Evolutionary conservation across 352 stramenopile genomes (phyloP).

Genomic region (Pythium guiyangense): DNA sequence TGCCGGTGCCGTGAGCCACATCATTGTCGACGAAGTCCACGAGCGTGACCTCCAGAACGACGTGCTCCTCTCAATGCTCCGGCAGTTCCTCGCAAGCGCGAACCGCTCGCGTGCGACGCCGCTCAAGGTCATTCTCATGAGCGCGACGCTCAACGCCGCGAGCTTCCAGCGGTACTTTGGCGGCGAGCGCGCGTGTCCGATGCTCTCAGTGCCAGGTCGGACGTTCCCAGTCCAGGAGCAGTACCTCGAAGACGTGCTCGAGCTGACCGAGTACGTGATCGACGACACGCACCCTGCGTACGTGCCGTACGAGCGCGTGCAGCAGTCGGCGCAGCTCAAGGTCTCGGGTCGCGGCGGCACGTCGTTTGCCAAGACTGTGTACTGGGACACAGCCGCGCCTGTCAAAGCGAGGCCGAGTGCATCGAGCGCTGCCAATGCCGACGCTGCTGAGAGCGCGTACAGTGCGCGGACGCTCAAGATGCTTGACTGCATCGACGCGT

Average conservation of each 20-base stretch:
- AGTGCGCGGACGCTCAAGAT: slow-evolving; percentile 83
- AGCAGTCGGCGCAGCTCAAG: slow-evolving; percentile 49
- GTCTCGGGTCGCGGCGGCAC: slow-evolving; percentile 60
- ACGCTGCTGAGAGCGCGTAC: slow-evolving; percentile 36
- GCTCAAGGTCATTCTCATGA: slow-evolving; percentile 97
- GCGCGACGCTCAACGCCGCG: slow-evolving; percentile 93
- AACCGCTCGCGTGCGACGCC: slow-evolving; percentile 41
- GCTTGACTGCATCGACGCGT: slow-evolving; percentile 84
- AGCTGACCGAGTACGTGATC: slow-evolving; percentile 83
- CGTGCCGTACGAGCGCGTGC: slow-evolving; percentile 20
- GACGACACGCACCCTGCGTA: slow-evolving; percentile 63
- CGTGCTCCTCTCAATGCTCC: slow-evolving; percentile 90
- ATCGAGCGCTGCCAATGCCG: neutral
- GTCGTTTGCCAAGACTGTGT: slow-evolving; percentile 57
- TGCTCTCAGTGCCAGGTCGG: slow-evolving; percentile 89
- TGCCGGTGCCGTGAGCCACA: slow-evolving; percentile 88
- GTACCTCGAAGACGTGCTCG: slow-evolving; percentile 93
- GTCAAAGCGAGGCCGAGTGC: slow-evolving; percentile 28
- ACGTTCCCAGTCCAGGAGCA: slow-evolving; percentile 96
- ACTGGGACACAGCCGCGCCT: slow-evolving; percentile 33
- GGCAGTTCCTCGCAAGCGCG: slow-evolving; percentile 62
- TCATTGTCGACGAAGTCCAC: slow-evolving; percentile 98
- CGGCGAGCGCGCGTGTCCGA: slow-evolving; percentile 71
- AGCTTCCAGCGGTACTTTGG: slow-evolving; percentile 96
- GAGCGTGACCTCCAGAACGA: slow-evolving; percentile 94